These are phyloP conservation scores for Ceratobasidium sp. DNA, from an alignment of 1,284 basidiomycete genomes.

Conservation along the genomic window DNA sequence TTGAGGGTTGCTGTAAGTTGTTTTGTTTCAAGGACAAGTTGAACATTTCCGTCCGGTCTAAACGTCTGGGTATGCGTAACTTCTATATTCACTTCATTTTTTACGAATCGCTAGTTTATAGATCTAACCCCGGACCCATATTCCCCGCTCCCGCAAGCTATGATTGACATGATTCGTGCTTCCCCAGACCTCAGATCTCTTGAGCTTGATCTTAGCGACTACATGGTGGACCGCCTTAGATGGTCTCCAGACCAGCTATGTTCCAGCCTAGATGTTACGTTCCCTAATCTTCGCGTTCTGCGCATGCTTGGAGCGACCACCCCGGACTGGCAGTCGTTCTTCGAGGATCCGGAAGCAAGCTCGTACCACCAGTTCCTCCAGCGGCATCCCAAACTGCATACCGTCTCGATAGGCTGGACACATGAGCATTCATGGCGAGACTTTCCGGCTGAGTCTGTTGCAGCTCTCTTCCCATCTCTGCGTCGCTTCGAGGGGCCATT, in stretches of 20 bases:
- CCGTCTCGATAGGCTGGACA: slow-evolving; percentile 19
- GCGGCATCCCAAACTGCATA: slow-evolving; percentile 1
- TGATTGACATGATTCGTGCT: slow-evolving; percentile 15
- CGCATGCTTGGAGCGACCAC: not conserved
- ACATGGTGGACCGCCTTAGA: not conserved
- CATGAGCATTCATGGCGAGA: slow-evolving; percentile 12
- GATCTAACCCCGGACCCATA: not conserved
- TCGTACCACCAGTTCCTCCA: slow-evolving; percentile 10
- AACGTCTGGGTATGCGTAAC: not conserved
- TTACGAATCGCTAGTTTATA: not conserved
- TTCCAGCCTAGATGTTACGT: not conserved
- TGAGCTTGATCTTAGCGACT: slow-evolving; percentile 12
- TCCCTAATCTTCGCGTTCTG: not conserved
- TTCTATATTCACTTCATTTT: not conserved
- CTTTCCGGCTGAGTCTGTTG: not conserved
- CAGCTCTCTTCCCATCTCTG: slow-evolving; percentile 18
- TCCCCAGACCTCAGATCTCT: slow-evolving; percentile 23
- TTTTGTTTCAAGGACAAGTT: slow-evolving; percentile 13
- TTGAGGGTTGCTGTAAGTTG: not conserved
- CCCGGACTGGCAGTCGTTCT: slow-evolving; percentile 19
- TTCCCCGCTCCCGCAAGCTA: not conserved
- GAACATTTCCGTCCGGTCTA: slow-evolving; percentile 2
- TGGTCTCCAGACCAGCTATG: slow-evolving; percentile 27
- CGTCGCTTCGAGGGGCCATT: slow-evolving; percentile 30
- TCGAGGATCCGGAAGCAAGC: slow-evolving; percentile 1